A percentile compares a stretch with the other conserved stretches of the same genome.
These are phyloP conservation scores for Ophiostoma piceae DNA, from an alignment of 2,329 filamentous ascomycete species.

Conservation along the genomic window DNA sequence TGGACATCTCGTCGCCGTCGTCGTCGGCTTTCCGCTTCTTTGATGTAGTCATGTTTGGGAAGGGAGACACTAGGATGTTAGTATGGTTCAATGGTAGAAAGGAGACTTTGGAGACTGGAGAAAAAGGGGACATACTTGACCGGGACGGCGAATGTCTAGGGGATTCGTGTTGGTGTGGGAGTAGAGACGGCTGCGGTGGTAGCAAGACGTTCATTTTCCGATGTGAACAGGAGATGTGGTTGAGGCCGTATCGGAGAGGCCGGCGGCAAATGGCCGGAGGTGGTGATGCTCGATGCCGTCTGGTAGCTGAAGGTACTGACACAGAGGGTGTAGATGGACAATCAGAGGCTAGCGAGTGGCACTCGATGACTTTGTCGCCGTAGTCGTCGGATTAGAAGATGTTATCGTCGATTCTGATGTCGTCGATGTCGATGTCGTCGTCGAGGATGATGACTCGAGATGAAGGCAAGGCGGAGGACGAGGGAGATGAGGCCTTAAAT, in stretches of 20 bases:
- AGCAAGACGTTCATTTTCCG: constrained; percentile 57
- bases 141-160: constrained; percentile 51
- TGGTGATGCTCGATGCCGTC: background rate
- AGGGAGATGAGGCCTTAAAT: background rate
- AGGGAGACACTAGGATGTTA: constrained; percentile 41
- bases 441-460: background rate
- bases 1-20: constrained; percentile 83
- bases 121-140: constrained; percentile 42
- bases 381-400: background rate
- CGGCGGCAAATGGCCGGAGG: background rate
- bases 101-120: too few relatives aligned
- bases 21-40: constrained; percentile 84
- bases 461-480: background rate
- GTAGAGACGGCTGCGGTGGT: constrained; percentile 54
- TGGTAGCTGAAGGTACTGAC: background rate
- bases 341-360: background rate
- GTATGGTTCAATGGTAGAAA: background rate
- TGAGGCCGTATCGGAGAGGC: constrained; percentile 3
- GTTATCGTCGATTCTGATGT: background rate
- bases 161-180: constrained; percentile 55
- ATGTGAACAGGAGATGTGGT: background rate
- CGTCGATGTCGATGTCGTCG: background rate
- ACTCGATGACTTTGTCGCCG: background rate
- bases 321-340: background rate
- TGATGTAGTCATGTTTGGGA: constrained; percentile 46